Evolutionary conservation across 1,284 basidiomycete species (phyloP).

Genomic region (Meira miltonrushii): DNA sequence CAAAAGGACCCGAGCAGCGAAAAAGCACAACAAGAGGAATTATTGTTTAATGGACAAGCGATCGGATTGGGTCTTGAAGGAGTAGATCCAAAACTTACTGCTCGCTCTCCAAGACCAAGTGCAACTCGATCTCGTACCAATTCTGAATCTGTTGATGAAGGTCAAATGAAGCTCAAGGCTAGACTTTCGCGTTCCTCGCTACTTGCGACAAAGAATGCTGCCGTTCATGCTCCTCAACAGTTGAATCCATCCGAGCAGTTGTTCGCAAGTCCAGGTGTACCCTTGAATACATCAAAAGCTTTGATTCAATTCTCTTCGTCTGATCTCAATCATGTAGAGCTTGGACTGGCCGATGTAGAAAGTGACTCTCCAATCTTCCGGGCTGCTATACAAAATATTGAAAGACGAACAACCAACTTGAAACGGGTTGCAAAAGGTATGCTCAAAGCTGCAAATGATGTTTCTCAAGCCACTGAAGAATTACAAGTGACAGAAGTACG

Average conservation of each 20-base stretch:
- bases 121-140: too few species aligned
- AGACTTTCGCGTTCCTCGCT: too few species aligned
- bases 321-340: constrained; percentile 30
- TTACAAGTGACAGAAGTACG: constrained; percentile 23
- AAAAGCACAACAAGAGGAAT: too few species aligned
- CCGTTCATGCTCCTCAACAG: background rate
- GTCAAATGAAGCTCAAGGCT: too few species aligned
- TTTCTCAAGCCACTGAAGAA: constrained; percentile 14
- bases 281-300: background rate
- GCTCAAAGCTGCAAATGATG: constrained; percentile 23
- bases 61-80: too few species aligned
- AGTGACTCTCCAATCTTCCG: constrained; percentile 39
- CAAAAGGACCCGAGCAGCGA: too few species aligned
- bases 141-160: too few species aligned
- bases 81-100: too few species aligned
- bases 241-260: background rate
- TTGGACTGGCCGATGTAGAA: constrained; percentile 23
- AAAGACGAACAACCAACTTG: constrained; percentile 26
- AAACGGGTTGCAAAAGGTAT: constrained; percentile 27
- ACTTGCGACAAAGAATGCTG: background rate
- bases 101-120: too few species aligned
- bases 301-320: background rate
- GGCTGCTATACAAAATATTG: constrained; percentile 35
- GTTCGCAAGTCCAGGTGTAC: background rate
- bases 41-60: too few species aligned